Evolutionary conservation across 164 flowering plant species (phyloP), one percentile per base, ranked within the genome.

Genomic region (Kingdonia uniflora): DNA sequence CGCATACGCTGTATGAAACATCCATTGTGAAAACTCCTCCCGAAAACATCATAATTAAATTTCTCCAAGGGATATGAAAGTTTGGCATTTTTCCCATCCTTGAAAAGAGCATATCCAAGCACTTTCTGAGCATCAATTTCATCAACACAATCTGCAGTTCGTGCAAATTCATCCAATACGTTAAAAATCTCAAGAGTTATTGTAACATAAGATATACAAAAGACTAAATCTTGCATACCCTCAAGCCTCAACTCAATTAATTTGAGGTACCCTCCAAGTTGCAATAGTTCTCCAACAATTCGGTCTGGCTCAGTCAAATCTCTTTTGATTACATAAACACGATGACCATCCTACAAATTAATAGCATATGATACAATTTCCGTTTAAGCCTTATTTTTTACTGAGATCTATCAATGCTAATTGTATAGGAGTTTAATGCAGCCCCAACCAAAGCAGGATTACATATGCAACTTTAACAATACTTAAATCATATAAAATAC

Each of bases 11-110:
- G 97, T 43, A 90, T 81, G 67, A 90, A 90, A 29, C 97, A 91
- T 2, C 97, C 97, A 67, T 90, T 85, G 64, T 90, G 97, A 60
- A 90, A 90, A 67, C 97, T 83, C 75, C 97, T 81, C 21, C 97
- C 97, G 21, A 96, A 68, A 5, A 90, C 86, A 77, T 90, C 90
- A 5, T 88, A 60, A 66, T 81, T 71, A 58, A 87, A 90, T 23
- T 83, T 81, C 45, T 90, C 96, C 79, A 87, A 61, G 17, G 97
- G 96, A 58, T 90, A 90, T 19, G 95, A 63, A 24, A 90, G 74
- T 58, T 59, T 66, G 50, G 95, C 77, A 58, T 69, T 48, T 56
- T 78, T 78, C 21, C 92, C 96, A 65, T 87, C 95, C 77, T 81
- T 90, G 67, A 87, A 84, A 65, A 90, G 81, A 49, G 97, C 97